phyloP scores from a whole-genome alignment of 495 filamentous ascomycete species.

The Annulohypoxylon moriforme region DNA sequence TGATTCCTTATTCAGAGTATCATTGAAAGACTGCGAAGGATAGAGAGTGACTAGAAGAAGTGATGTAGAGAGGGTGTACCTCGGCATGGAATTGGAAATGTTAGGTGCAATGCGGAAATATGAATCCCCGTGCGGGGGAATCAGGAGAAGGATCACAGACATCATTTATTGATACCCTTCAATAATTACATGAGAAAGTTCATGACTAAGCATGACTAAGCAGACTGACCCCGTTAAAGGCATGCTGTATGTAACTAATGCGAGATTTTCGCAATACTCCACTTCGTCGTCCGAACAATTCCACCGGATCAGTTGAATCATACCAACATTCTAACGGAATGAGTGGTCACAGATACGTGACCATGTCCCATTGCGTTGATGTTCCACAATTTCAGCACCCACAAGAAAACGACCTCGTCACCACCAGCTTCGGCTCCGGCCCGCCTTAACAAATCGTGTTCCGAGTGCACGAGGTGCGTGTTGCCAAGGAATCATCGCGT shows the following conservation, averaged over 20 bases:
- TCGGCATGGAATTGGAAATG: not conserved
- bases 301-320: constrained; percentile 13
- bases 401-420: constrained; percentile 39
- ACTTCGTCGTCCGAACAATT: constrained; percentile 12
- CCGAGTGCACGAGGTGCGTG: constrained; percentile 44
- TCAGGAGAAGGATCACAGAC: not conserved
- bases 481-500: constrained; percentile 18
- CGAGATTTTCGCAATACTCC: constrained; percentile 29
- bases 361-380: constrained; percentile 41
- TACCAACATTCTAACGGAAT: constrained; percentile 24
- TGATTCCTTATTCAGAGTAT: not conserved
- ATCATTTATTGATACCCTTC: constrained; percentile 15
- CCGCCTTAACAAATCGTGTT: constrained; percentile 45
- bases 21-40: not conserved
- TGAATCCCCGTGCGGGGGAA: constrained; percentile 42
- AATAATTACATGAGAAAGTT: not conserved
- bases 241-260: constrained; percentile 4
- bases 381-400: constrained; percentile 45
- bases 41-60: not conserved
- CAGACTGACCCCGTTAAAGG: not conserved
- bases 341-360: constrained; percentile 35
- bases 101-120: constrained; percentile 31
- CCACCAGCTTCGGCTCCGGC: constrained; percentile 35
- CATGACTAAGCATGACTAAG: not conserved
- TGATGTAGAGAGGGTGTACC: not conserved